Percentiles rank a stretch among this genome's conserved stretches.
Evolutionary conservation across 2,329 filamentous ascomycete species (phyloP).

Genomic region (Neurospora sp.): DNA sequence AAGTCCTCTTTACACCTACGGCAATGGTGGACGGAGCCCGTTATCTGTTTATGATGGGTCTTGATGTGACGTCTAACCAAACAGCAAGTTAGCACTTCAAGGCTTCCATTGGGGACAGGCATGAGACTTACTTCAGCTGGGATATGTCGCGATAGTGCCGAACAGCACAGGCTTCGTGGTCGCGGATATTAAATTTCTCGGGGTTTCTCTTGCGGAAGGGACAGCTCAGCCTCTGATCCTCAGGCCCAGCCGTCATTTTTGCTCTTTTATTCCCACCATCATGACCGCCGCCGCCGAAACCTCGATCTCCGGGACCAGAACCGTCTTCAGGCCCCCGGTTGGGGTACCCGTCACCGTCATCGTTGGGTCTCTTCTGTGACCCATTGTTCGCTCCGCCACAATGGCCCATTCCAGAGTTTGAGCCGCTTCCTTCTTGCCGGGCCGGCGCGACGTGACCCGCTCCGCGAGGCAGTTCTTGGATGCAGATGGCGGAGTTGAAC

Average conservation of each 20-base stretch:
- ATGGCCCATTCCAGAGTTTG: background rate
- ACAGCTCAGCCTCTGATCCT: slow-evolving; percentile 11
- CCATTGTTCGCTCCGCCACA: background rate
- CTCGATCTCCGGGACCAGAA: background rate
- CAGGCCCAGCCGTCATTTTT: background rate
- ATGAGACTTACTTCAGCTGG: slow-evolving; percentile 13
- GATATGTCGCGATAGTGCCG: slow-evolving; percentile 12
- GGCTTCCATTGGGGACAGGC: background rate
- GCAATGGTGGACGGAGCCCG: slow-evolving; percentile 7
- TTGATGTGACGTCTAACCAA: slow-evolving; percentile 17
- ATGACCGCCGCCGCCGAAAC: background rate
- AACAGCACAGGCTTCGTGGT: slow-evolving; percentile 11
- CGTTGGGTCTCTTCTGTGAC: slow-evolving; percentile 7
- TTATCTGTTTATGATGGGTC: slow-evolving; percentile 11
- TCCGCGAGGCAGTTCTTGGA: slow-evolving; percentile 3
- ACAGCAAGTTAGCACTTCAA: background rate
- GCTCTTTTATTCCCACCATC: slow-evolving; percentile 4
- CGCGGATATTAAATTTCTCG: slow-evolving; percentile 17
- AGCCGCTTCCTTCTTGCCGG: background rate
- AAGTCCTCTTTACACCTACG: slow-evolving; percentile 14
- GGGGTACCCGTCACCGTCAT: slow-evolving; percentile 1
- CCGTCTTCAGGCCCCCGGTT: slow-evolving; percentile 4
- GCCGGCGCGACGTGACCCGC: background rate
- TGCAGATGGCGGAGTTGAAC: background rate
- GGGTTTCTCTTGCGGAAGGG: slow-evolving; percentile 19